Conservation (phyloP, 371 early-diverging fungal genomes). For the Lichtheimia corymbifera region DNA sequence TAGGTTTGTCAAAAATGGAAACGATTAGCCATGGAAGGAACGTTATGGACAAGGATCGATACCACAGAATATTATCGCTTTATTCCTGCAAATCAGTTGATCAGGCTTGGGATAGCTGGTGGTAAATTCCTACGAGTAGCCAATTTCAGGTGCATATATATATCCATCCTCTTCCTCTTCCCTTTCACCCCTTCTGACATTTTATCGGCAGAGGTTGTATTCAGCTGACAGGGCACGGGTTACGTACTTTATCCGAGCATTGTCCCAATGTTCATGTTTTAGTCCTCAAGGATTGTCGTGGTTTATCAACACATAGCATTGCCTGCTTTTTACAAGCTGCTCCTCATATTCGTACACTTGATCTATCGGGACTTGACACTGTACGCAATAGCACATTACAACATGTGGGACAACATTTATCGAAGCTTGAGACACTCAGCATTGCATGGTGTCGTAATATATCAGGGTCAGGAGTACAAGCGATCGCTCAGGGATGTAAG, state of each 20-base stretch:
- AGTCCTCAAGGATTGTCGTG: slow-evolving; percentile 52
- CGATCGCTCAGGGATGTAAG: slow-evolving; percentile 38
- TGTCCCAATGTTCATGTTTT: slow-evolving; percentile 56
- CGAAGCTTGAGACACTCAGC: slow-evolving; percentile 42
- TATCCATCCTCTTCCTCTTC: neutral
- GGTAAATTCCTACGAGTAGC: slow-evolving; percentile 53
- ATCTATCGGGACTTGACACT: slow-evolving; percentile 48
- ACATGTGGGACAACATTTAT: slow-evolving; percentile 31
- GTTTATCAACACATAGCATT: slow-evolving; percentile 49
- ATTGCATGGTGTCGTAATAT: slow-evolving; percentile 60
- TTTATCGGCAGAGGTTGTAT: slow-evolving; percentile 50
- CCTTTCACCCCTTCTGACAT: no score
- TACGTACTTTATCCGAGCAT: slow-evolving; percentile 47
- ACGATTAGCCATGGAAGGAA: slow-evolving; percentile 50
- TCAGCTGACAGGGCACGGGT: slow-evolving; percentile 52
- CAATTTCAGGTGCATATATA: slow-evolving; percentile 50
- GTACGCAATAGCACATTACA: slow-evolving; percentile 51
- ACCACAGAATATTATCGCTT: slow-evolving; percentile 49
- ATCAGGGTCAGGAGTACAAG: slow-evolving; percentile 42
- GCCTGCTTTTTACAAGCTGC: slow-evolving; percentile 41
- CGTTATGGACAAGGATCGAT: slow-evolving; percentile 54
- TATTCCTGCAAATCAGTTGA: slow-evolving; percentile 48
- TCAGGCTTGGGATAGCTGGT: slow-evolving; percentile 45
- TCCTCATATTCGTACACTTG: slow-evolving; percentile 35
- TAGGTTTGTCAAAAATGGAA: slow-evolving; percentile 53